Evolutionary conservation across 306 rosid genomes (phyloP).

Genomic region (Acacia melanoxylon): DNA sequence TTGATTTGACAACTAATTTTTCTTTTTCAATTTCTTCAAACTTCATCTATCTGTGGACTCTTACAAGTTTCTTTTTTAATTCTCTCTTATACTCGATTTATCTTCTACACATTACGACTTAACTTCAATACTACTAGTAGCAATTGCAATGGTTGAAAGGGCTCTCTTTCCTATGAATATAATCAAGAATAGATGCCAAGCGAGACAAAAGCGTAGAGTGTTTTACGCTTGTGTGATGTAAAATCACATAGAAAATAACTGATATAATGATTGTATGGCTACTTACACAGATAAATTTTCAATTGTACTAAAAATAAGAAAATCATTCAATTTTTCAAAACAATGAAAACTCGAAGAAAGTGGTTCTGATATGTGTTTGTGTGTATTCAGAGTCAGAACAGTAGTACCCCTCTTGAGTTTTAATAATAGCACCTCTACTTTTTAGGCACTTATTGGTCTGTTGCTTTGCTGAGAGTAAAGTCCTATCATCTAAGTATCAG

Average conservation of each 20-base stretch:
- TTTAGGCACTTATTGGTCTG: background rate
- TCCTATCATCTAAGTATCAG: background rate
- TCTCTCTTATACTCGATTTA: too few species aligned
- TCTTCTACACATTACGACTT: too few species aligned
- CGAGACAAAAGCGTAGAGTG: too few species aligned
- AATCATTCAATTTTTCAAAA: background rate
- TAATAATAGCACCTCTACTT: background rate
- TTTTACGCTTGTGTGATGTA: too few species aligned
- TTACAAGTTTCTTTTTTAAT: too few species aligned
- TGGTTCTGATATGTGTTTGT: background rate
- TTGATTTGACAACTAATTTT: too few species aligned
- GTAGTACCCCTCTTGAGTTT: background rate
- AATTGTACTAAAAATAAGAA: background rate
- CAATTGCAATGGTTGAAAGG: background rate
- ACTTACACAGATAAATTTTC: background rate
- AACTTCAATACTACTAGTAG: background rate
- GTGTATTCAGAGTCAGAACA: background rate
- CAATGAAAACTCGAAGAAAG: background rate
- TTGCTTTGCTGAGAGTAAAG: background rate
- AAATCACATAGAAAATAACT: background rate
- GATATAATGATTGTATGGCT: background rate
- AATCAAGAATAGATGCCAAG: too few species aligned
- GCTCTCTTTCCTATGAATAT: background rate
- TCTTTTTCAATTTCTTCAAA: too few species aligned
- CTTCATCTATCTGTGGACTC: too few species aligned